Evolutionary conservation across 1,284 basidiomycete genomes (phyloP).

Genomic region (Pholiota adiposa): DNA sequence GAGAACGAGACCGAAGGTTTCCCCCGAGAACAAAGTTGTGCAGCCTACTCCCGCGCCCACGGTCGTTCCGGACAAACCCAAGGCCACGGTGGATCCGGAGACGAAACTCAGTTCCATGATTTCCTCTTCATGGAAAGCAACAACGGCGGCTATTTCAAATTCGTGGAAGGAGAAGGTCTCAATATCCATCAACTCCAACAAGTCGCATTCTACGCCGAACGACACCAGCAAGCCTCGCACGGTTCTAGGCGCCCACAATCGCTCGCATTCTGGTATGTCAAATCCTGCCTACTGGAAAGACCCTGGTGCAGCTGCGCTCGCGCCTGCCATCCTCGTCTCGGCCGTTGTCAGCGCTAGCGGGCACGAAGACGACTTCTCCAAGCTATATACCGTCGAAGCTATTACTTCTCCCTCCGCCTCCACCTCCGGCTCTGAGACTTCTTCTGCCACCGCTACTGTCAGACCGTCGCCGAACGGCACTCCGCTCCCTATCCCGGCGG

Average conservation of each 20-base stretch:
- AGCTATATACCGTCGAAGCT: slow-evolving; percentile 29
- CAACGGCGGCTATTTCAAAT: slow-evolving; percentile 23
- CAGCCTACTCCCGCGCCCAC: slow-evolving; percentile 24
- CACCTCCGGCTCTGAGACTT: slow-evolving; percentile 42
- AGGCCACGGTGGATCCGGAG: slow-evolving; percentile 32
- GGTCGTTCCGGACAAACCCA: slow-evolving; percentile 32
- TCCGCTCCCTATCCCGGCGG: slow-evolving; percentile 25
- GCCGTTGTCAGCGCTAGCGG: slow-evolving; percentile 47
- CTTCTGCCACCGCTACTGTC: slow-evolving; percentile 44
- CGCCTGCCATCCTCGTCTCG: slow-evolving; percentile 53
- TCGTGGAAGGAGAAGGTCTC: slow-evolving; percentile 43
- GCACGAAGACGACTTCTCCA: slow-evolving; percentile 41
- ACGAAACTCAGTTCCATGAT: slow-evolving; percentile 33
- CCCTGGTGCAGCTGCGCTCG: slow-evolving; percentile 51
- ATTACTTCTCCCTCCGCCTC: slow-evolving; percentile 7
- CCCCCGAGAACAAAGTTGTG: slow-evolving; percentile 15
- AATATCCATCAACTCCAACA: slow-evolving; percentile 39
- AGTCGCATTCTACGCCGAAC: slow-evolving; percentile 34
- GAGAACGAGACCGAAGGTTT: slow-evolving; percentile 21
- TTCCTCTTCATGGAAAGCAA: slow-evolving; percentile 42
- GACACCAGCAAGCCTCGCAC: slow-evolving; percentile 33
- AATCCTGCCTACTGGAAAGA: slow-evolving; percentile 50
- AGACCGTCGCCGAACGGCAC: slow-evolving; percentile 44
- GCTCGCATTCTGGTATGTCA: slow-evolving; percentile 40
- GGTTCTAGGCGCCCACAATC: slow-evolving; percentile 30